Conservation (phyloP, 371 early-diverging fungal genomes). For the Nematocida displodere region DNA sequence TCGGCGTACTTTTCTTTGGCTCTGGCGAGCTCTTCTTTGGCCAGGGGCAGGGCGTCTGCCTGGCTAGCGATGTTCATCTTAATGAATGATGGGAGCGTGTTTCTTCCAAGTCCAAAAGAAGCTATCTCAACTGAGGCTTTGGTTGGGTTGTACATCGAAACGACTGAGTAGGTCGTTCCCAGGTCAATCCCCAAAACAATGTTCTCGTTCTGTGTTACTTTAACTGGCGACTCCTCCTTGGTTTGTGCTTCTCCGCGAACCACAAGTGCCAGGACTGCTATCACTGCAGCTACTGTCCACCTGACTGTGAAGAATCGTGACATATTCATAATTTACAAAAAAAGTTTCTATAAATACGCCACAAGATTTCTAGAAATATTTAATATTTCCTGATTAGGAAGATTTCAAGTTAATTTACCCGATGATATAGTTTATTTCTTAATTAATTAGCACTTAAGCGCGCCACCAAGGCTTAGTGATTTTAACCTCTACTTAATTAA, state of each 20-base stretch:
- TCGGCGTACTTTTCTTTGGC: constrained; percentile 67
- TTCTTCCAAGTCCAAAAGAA: constrained; percentile 89
- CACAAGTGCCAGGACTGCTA: not conserved
- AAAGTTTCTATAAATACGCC: constrained; percentile 15
- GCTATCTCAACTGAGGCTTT: constrained; percentile 70
- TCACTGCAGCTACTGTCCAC: constrained; percentile 6
- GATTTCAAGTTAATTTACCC: not conserved
- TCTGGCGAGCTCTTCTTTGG: constrained; percentile 80
- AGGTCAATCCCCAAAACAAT: constrained; percentile 69
- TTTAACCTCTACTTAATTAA: too few relatives aligned
- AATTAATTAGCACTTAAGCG: too few relatives aligned
- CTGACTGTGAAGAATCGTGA: not conserved
- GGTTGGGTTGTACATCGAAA: constrained; percentile 84
- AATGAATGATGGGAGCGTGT: constrained; percentile 86
- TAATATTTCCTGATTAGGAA: not conserved
- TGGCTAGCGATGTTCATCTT: constrained; percentile 76
- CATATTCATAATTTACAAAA: constrained; percentile 21
- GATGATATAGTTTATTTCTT: not conserved
- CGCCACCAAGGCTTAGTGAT: too few relatives aligned
- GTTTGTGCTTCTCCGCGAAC: not conserved
- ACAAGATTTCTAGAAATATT: not conserved
- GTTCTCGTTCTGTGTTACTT: not conserved
- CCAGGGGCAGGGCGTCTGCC: constrained; percentile 76
- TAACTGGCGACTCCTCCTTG: not conserved
- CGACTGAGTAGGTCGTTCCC: constrained; percentile 90